Evolutionary conservation across 1,284 basidiomycete genomes (phyloP).

Genomic region (Athelia psychrophila): DNA sequence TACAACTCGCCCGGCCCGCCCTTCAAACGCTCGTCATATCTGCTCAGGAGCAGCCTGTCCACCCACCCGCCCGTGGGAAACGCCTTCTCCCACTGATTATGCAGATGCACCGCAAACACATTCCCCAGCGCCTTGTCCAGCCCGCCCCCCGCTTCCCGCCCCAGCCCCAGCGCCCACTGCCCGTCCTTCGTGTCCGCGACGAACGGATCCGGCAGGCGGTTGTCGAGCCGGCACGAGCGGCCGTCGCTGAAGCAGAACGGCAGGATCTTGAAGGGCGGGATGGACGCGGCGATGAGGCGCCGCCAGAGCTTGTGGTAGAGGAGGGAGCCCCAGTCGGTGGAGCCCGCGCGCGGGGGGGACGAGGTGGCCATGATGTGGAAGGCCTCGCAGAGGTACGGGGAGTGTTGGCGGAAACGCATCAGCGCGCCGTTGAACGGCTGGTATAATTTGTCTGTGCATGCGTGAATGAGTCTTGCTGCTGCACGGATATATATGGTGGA

Average conservation of each 20-base stretch:
- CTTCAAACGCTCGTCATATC: conserved; percentile 49
- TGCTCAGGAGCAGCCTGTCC: conserved; percentile 63
- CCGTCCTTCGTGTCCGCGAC: conserved; percentile 54
- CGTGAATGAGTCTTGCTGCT: conserved; percentile 3
- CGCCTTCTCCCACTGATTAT: conserved; percentile 89
- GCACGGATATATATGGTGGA: background rate
- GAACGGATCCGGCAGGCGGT: conserved; percentile 90
- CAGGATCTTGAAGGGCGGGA: conserved; percentile 85
- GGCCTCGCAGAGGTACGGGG: conserved; percentile 93
- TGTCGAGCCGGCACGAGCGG: conserved; percentile 86
- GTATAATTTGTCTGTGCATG: conserved; percentile 74
- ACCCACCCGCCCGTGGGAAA: conserved; percentile 84
- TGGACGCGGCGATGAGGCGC: conserved; percentile 65
- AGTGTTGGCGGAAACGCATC: conserved; percentile 86
- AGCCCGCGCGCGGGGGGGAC: conserved; percentile 68
- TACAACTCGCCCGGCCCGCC: no score
- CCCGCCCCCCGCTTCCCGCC: conserved; percentile 59
- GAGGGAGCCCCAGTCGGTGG: conserved; percentile 90
- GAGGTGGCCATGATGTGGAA: conserved; percentile 86
- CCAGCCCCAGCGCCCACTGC: conserved; percentile 52
- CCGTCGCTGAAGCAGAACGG: conserved; percentile 93
- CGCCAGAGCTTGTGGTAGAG: conserved; percentile 89
- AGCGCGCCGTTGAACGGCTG: conserved; percentile 88
- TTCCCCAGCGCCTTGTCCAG: conserved; percentile 66
- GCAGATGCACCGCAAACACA: conserved; percentile 86